These are phyloP conservation scores for Torulaspora gathmanii DNA, from an alignment of 805 yeast genomes.

Conservation along the genomic window DNA sequence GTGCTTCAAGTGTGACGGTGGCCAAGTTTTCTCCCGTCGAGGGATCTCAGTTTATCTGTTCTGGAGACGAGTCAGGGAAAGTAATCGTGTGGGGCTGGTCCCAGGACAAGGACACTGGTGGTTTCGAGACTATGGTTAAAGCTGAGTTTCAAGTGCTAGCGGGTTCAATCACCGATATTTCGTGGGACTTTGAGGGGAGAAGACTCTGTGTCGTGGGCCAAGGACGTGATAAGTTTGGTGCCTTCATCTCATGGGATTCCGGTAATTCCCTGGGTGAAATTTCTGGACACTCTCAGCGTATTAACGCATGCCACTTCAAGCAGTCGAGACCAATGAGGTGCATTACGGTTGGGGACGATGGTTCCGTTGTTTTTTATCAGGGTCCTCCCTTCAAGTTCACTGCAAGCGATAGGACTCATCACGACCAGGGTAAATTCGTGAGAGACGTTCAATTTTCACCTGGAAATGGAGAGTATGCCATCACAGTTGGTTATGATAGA, in stretches of 20 bases:
- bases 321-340: constrained; percentile 89
- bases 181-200: constrained; percentile 87
- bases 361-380: constrained; percentile 71
- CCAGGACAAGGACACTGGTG: constrained; percentile 47
- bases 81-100: constrained; percentile 80
- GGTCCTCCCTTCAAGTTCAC: constrained; percentile 95
- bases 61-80: constrained; percentile 87
- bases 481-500: constrained; percentile 84
- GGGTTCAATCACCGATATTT: constrained; percentile 75
- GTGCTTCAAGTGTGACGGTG: constrained; percentile 61
- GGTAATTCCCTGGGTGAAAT: constrained; percentile 98
- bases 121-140: constrained; percentile 49
- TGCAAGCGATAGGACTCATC: constrained; percentile 65
- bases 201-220: constrained; percentile 92
- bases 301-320: constrained; percentile 79
- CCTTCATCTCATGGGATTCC: constrained; percentile 86
- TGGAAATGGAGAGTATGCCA: constrained; percentile 58
- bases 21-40: constrained; percentile 71
- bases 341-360: constrained; percentile 88
- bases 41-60: constrained; percentile 82
- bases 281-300: constrained; percentile 80
- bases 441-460: constrained; percentile 80
- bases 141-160: constrained; percentile 75
- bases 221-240: constrained; percentile 89
- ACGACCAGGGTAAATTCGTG: constrained; percentile 59